phyloP scores from a whole-genome alignment of 1,284 basidiomycete genomes.

The Gymnopus androsaceus region DNA sequence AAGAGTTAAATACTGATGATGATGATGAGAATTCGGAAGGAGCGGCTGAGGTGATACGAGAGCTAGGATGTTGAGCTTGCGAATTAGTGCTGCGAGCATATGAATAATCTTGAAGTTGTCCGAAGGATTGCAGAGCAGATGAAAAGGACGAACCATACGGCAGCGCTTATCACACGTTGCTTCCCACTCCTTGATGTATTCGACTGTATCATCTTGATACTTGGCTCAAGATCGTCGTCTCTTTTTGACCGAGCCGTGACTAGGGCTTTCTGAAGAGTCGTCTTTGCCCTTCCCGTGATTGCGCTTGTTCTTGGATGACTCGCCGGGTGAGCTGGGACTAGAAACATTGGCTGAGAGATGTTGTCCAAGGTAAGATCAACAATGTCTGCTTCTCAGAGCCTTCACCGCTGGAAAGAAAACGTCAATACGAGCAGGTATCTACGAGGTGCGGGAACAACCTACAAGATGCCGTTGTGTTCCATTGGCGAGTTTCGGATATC shows the following conservation, averaged over 20 bases:
- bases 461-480: conserved; percentile 61
- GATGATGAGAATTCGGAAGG: conserved; percentile 26
- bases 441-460: conserved; percentile 22
- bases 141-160: no score
- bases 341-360: conserved; percentile 21
- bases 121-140: no score
- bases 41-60: conserved; percentile 8
- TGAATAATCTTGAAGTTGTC: conserved; percentile 68
- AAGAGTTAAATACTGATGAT: conserved; percentile 46
- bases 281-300: conserved; percentile 12
- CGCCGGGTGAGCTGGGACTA: conserved; percentile 11
- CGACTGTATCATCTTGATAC: conserved; percentile 66
- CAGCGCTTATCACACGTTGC: conserved; percentile 62
- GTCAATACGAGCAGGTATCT: neutral
- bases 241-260: conserved; percentile 54
- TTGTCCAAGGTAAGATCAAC: conserved; percentile 31
- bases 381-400: conserved; percentile 57
- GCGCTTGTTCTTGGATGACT: conserved; percentile 24
- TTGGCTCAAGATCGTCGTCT: conserved; percentile 62
- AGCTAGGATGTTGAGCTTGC: conserved; percentile 23
- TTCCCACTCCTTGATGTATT: conserved; percentile 61
- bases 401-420: conserved; percentile 42
- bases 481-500: conserved; percentile 51
- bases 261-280: conserved; percentile 41
- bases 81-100: conserved; percentile 61